phyloP scores from a whole-genome alignment of 1,139 yeast species.

The Wickerhamomyces sp. region DNA sequence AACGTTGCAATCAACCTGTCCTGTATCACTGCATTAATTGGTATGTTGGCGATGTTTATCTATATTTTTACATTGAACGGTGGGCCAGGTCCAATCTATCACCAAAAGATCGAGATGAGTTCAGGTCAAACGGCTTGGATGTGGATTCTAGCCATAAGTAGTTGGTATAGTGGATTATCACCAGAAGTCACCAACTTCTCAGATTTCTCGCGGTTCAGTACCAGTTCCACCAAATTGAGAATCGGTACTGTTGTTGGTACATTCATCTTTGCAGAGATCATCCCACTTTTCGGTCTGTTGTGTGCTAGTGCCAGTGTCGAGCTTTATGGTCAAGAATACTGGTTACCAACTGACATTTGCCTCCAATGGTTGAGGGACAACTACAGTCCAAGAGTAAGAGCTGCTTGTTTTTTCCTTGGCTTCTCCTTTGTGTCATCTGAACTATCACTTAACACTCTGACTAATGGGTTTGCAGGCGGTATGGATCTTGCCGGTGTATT shows the following conservation, averaged over 20 bases:
- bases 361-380: conserved; percentile 25
- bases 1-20: conserved; percentile 33
- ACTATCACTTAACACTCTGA: conserved; percentile 42
- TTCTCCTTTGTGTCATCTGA: conserved; percentile 41
- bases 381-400: conserved; percentile 37
- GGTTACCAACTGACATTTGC: conserved; percentile 36
- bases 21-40: conserved; percentile 34
- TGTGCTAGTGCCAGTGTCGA: conserved; percentile 34
- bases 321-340: conserved; percentile 31
- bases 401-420: conserved; percentile 43
- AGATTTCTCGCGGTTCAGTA: conserved; percentile 37
- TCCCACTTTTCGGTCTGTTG: conserved; percentile 38
- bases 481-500: conserved; percentile 45
- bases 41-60: conserved; percentile 38
- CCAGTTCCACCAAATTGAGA: conserved; percentile 28
- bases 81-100: conserved; percentile 37
- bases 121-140: conserved; percentile 34
- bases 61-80: conserved; percentile 28
- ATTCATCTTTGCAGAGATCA: conserved; percentile 36
- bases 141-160: conserved; percentile 37
- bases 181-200: conserved; percentile 33
- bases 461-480: conserved; percentile 49
- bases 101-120: conserved; percentile 21
- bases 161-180: conserved; percentile 42
- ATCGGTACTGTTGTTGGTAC: conserved; percentile 32